phyloP scores from a whole-genome alignment of 1,284 basidiomycete species.

The Caloboletus firmus region DNA sequence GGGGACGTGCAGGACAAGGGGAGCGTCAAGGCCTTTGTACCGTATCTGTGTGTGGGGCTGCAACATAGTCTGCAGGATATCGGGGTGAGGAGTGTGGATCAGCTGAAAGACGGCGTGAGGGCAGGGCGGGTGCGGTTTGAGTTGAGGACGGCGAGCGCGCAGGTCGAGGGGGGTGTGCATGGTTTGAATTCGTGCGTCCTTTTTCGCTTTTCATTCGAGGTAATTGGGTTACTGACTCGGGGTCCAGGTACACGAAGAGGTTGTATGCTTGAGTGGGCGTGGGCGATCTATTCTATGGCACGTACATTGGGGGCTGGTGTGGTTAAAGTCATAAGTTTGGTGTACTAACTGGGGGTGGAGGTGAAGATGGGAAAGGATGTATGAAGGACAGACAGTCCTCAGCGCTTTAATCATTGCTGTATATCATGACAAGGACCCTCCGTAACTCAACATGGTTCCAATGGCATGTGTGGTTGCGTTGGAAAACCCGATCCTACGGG shows the following conservation, averaged over 20 bases:
- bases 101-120: constrained; percentile 64
- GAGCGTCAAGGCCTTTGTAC: constrained; percentile 86
- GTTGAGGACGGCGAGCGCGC: constrained; percentile 91
- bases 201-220: not conserved
- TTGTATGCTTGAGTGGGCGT: constrained; percentile 30
- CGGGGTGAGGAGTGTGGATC: constrained; percentile 70
- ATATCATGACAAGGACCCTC: too few relatives aligned
- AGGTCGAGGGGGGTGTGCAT: constrained; percentile 95
- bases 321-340: too few relatives aligned
- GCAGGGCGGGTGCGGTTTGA: constrained; percentile 84
- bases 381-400: too few relatives aligned
- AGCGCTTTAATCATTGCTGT: too few relatives aligned
- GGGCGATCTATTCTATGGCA: not conserved
- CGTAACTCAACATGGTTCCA: too few relatives aligned
- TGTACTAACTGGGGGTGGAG: too few relatives aligned
- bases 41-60: constrained; percentile 89
- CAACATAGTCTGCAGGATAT: constrained; percentile 98
- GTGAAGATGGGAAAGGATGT: too few relatives aligned
- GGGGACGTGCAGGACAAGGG: constrained; percentile 99
- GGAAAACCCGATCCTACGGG: too few relatives aligned
- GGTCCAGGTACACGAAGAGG: constrained; percentile 36
- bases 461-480: too few relatives aligned
- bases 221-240: not conserved
- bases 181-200: constrained; percentile 80
- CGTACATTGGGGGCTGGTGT: too few relatives aligned